Base-by-base conservation (phyloP, 2,329 filamentous ascomycete species). In the Sclerotinia glacialis region DNA sequence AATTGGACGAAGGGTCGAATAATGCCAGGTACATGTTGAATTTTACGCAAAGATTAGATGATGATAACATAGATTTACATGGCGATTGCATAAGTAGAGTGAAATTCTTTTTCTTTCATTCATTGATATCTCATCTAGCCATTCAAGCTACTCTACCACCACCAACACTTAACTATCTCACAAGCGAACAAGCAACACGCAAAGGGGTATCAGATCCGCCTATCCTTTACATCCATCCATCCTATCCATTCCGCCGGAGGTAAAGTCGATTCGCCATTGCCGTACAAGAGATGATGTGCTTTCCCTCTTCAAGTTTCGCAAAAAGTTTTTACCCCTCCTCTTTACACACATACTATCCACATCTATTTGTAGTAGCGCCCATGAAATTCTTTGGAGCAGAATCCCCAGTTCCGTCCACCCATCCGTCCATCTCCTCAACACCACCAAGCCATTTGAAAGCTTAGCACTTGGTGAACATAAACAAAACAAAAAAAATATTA, bases 141-240 rank as follows among this genome's bases (percentile, higher is more conserved):
- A 49, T 8, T 37, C 21, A 14, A 12, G 21, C 42, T 23, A 23
- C 21, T 49, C 44, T 60, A 34, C 28, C 44, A 26, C 44, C 12
- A 44, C n/a, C 8, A 34, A 16, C 44, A 49, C 14, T 49, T n/a
- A 49, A 37, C 44, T 16, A 37, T 49, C 44, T 34, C 58, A 47
- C 44, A 37, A 49, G 28, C 44, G 26, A 47, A 60, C 44, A 49
- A 60, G 21, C n/a, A 46, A 49, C 58, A 49, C 44, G 37, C 44
- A 60, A 56, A 56, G 44, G 58, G 58, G 58, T 60, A 60, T 60
- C 49, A 28, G 44, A 60, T 47, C 21, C 21, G 42, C 28, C 42
- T 31, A 34, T 60, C 42, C 28, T 60, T 47, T 60, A 37, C 56
- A 60, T 49, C 21, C 56, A 47, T 47, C 21, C 28, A 34, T 47